A percentile compares a stretch with the other conserved stretches of the same genome.
These are phyloP conservation scores for Capsicum pubescens DNA, from an alignment of 257 asterid species.

Conservation along the genomic window DNA sequence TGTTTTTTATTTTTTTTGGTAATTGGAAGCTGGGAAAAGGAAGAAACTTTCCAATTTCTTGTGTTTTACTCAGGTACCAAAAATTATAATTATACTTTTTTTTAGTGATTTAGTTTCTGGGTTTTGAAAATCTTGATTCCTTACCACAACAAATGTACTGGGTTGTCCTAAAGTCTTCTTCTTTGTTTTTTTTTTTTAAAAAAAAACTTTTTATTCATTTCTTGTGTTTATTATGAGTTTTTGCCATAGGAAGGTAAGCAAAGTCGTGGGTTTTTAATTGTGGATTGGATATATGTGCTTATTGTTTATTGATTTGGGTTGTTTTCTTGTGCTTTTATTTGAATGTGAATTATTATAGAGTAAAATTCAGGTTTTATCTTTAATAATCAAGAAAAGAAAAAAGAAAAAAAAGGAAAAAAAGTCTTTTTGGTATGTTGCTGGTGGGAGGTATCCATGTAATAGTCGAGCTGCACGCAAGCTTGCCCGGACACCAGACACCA, in stretches of 20 bases:
- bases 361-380: neutral
- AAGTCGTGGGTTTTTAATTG: neutral
- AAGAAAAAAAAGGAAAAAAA: too few relatives aligned
- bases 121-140: conserved; percentile 6
- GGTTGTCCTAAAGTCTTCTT: neutral
- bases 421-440: too few relatives aligned
- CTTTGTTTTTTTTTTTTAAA: neutral
- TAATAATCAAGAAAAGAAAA: neutral
- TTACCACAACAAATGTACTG: neutral
- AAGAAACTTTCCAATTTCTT: neutral
- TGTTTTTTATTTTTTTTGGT: neutral
- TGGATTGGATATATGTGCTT: neutral
- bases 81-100: neutral
- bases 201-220: neutral
- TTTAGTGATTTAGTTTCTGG: neutral
- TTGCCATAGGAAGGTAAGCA: neutral
- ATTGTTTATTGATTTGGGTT: neutral
- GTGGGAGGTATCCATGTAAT: too few relatives aligned
- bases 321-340: neutral
- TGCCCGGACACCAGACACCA: too few relatives aligned
- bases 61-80: conserved; percentile 4
- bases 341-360: neutral
- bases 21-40: neutral
- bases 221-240: neutral
- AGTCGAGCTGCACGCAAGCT: too few relatives aligned